These are phyloP conservation scores for Penicillium cataractarum DNA, from an alignment of 495 filamentous ascomycete genomes.

Conservation along the genomic window DNA sequence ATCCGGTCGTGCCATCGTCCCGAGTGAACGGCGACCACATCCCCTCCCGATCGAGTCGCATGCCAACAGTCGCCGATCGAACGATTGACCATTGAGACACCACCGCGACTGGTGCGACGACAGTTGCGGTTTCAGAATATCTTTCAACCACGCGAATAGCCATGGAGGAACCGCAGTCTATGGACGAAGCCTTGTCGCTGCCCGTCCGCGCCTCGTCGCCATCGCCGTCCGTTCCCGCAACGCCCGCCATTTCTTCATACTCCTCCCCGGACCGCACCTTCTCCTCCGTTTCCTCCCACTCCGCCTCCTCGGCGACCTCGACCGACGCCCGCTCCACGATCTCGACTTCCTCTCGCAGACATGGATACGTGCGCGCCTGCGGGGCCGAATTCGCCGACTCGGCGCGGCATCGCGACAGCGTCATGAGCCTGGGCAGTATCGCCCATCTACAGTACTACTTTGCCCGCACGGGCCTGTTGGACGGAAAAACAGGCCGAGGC, in stretches of 20 bases:
- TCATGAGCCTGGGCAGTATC: conserved; percentile 94
- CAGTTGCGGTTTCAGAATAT: conserved; percentile 24
- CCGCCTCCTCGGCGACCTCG: conserved; percentile 65
- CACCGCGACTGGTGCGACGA: conserved; percentile 17
- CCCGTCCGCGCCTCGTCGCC: conserved; percentile 56
- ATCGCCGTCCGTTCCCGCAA: conserved; percentile 61
- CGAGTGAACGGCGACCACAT: background rate
- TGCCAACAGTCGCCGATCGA: conserved; percentile 2
- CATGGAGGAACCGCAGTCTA: conserved; percentile 41
- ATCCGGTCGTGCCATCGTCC: background rate
- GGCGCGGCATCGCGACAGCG: conserved; percentile 85
- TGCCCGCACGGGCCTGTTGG: conserved; percentile 87
- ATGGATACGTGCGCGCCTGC: conserved; percentile 90
- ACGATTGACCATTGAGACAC: conserved; percentile 10
- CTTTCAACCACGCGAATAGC: conserved; percentile 7
- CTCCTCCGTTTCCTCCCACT: conserved; percentile 75
- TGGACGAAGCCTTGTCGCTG: conserved; percentile 33
- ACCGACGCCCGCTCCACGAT: conserved; percentile 54
- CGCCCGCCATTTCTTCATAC: conserved; percentile 64
- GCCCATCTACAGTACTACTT: conserved; percentile 98
- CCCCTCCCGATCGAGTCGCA: conserved; percentile 4
- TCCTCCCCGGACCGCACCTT: conserved; percentile 72
- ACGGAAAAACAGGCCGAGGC: conserved; percentile 88
- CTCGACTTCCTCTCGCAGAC: conserved; percentile 61
- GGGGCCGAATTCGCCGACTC: conserved; percentile 90